phyloP scores from a whole-genome alignment of 2,329 filamentous ascomycete species.

The Ophiostoma angusticollis region DNA sequence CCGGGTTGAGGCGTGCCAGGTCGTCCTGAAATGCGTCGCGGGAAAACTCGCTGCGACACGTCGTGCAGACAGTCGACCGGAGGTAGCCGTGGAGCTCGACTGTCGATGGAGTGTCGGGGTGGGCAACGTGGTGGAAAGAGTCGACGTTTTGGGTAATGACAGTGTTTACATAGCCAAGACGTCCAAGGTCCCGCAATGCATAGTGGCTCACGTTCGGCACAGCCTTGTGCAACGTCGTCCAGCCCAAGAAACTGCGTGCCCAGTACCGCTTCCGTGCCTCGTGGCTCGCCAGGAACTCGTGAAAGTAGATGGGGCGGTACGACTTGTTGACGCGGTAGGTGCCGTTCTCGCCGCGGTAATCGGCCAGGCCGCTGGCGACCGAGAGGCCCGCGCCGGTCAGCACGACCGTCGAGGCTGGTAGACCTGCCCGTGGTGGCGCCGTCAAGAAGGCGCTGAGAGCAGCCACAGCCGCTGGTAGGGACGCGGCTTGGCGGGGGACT shows the following conservation, averaged over 20 bases:
- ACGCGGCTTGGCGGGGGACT: conserved; percentile 58
- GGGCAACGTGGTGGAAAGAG: conserved; percentile 72
- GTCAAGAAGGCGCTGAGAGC: conserved; percentile 68
- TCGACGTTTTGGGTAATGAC: conserved; percentile 97
- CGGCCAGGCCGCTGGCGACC: conserved; percentile 81
- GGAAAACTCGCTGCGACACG: conserved; percentile 59
- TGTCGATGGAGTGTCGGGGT: conserved; percentile 55
- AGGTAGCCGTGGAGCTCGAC: conserved; percentile 89
- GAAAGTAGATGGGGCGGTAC: conserved; percentile 84
- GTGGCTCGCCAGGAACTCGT: conserved; percentile 74
- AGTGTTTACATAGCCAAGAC: conserved; percentile 56
- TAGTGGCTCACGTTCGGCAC: conserved; percentile 67
- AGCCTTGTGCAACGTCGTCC: conserved; percentile 70
- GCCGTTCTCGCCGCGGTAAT: conserved; percentile 80
- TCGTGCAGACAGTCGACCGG: conserved; percentile 65
- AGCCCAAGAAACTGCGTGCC: conserved; percentile 88
- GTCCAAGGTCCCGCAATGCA: conserved; percentile 59
- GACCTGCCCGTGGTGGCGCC: conserved; percentile 37
- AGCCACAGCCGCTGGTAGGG: conserved; percentile 58
- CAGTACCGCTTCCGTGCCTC: conserved; percentile 86
- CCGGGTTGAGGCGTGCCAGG: conserved; percentile 67
- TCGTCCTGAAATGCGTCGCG: conserved; percentile 64
- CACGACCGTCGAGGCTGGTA: conserved; percentile 35
- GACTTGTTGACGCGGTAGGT: conserved; percentile 87
- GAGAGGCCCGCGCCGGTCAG: conserved; percentile 81